Evolutionary conservation across 306 rosid genomes (phyloP).

Genomic region (Lithocarpus polystachyus): DNA sequence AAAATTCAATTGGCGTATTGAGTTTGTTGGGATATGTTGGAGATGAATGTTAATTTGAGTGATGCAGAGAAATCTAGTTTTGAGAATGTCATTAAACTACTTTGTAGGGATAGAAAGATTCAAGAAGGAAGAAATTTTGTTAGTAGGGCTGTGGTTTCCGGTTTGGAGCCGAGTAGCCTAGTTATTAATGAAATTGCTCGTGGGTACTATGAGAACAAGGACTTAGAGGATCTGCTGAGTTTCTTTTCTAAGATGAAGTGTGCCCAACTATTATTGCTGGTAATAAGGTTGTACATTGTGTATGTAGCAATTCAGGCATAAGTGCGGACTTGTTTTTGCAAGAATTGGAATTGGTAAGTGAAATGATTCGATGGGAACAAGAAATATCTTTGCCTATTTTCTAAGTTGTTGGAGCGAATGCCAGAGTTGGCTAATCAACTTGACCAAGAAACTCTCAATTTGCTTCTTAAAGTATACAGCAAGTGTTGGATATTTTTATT

Average conservation of each 20-base stretch:
- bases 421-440: no score
- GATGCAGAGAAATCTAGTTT: constrained; percentile 39
- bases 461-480: no score
- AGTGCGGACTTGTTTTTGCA: constrained; percentile 48
- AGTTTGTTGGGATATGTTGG: constrained; percentile 54
- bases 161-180: no score
- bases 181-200: constrained; percentile 27
- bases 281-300: no score
- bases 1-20: background rate
- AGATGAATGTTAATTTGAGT: constrained; percentile 31
- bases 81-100: constrained; percentile 55
- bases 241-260: constrained; percentile 56
- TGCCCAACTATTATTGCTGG: no score
- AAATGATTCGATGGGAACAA: constrained; percentile 82
- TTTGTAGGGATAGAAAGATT: constrained; percentile 41
- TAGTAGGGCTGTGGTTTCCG: no score
- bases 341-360: constrained; percentile 54
- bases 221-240: constrained; percentile 71
- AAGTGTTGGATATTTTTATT: no score
- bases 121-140: no score
- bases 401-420: background rate
- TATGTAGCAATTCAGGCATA: no score
- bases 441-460: no score
- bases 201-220: constrained; percentile 82
- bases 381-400: constrained; percentile 48